Percentiles rank a stretch among this genome's conserved stretches.
Conservation (phyloP, 495 filamentous ascomycete species). For the Parmelia sp. region DNA sequence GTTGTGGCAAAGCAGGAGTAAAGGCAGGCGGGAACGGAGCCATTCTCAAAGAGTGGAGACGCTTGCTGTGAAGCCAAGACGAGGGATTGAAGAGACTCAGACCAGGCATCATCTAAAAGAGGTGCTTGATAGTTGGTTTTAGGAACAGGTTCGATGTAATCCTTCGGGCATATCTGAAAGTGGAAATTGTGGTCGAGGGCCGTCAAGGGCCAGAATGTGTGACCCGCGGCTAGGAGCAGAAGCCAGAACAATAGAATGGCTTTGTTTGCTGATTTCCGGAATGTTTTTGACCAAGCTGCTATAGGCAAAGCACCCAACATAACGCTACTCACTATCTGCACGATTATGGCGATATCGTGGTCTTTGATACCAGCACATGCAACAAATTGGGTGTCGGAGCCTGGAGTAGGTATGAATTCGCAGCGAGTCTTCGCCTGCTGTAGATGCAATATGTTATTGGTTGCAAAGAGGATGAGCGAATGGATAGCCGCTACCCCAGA, state of each 20-base stretch:
- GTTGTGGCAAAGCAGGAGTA: constrained; percentile 19
- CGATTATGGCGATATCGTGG: background rate
- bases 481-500: constrained; percentile 18
- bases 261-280: constrained; percentile 10
- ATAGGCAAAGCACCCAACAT: constrained; percentile 17
- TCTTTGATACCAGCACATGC: constrained; percentile 9
- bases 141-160: constrained; percentile 10
- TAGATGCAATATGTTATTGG: constrained; percentile 10
- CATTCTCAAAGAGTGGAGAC: constrained; percentile 3
- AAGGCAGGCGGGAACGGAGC: constrained; percentile 5
- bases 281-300: constrained; percentile 17
- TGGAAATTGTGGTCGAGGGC: background rate
- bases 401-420: constrained; percentile 4
- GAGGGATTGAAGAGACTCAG: constrained; percentile 8
- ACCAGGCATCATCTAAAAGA: constrained; percentile 11
- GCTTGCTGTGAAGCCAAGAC: constrained; percentile 7
- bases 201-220: constrained; percentile 5
- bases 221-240: constrained; percentile 4
- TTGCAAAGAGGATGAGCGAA: constrained; percentile 12
- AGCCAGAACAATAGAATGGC: constrained; percentile 10
- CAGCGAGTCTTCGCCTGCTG: constrained; percentile 6
- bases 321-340: constrained; percentile 4
- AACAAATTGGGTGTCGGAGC: background rate
- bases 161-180: constrained; percentile 10
- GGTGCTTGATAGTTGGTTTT: constrained; percentile 8